Base-by-base conservation (phyloP, 2,329 filamentous ascomycete genomes). In the Seiridium unicorne region DNA sequence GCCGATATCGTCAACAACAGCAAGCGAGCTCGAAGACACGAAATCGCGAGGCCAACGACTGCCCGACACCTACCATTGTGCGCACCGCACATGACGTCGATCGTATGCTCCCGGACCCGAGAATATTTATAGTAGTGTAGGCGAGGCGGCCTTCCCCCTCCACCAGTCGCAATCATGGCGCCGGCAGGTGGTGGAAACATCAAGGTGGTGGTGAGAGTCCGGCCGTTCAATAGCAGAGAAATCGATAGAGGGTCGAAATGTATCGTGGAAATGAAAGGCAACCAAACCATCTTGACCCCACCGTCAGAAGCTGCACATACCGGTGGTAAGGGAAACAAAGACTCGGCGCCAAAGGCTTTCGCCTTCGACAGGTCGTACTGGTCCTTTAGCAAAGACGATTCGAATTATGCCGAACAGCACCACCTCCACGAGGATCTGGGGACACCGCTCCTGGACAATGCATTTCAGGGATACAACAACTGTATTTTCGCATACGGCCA, bases 401-500 rank as follows among this genome's bases (percentile, higher is more conserved):
- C 85, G 1, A 89, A 91, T 75, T 99, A 93, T 74, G 94, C 95
- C 49, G 92, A 91, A 18, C 95, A 99, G 74, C 90, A 94, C 62
- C 86, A 95, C 71, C 82, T 99, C 18, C 96, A 97, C 74, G 83
- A 88, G 58, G 95, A 98, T 73, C 79, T 99, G 64, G 95, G 95
- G 63, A 86, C 88, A 67, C 95, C 95, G 57, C 83, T 99, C 61
- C 84, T 99, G 66, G 94, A 99, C 79, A 99, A 99, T 85, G 95
- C 95, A 18, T 99, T 99, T 73, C 88, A 94, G 70, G 95, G 95
- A 49, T 99, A 98, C 81, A 98, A 99, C 82, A 99, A 98, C 76
- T 99, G 95, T 82, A 99, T 99, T 72, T 99, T 99, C 74, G 95
- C 95, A 11, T 99, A 99, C 73, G 95, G 95, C 18, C 95, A 99